A percentile compares a stretch with the other conserved stretches of the same genome.
phyloP scores from a whole-genome alignment of 2,329 filamentous ascomycete species.

The Colletotrichum australisinense region DNA sequence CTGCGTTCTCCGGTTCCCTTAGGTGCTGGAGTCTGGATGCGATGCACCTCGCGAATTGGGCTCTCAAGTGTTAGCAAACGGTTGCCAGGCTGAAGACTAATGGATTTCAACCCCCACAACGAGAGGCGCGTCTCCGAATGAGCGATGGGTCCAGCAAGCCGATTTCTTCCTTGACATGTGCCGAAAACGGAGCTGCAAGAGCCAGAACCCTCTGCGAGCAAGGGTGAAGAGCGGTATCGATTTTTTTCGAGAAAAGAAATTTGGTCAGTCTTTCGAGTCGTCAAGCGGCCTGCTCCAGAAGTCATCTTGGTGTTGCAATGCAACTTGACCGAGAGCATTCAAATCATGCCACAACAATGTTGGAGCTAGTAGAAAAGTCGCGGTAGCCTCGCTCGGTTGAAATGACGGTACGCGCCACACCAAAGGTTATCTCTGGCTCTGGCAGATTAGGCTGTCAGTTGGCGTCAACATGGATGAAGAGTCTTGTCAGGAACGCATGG shows the following conservation, averaged over 20 bases:
- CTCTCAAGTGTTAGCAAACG: conserved; percentile 24
- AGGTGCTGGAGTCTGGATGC: conserved; percentile 5
- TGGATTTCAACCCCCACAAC: conserved; percentile 14
- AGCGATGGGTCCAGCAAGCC: conserved; percentile 19
- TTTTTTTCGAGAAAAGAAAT: neutral
- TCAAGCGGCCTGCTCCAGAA: neutral
- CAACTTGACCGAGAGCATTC: neutral
- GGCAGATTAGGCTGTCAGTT: conserved; percentile 3
- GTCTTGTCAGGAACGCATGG: conserved; percentile 30
- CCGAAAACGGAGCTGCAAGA: conserved; percentile 32
- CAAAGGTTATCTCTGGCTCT: conserved; percentile 1
- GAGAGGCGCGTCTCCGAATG: conserved; percentile 18
- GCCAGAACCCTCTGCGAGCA: conserved; percentile 4
- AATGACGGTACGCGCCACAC: conserved; percentile 7
- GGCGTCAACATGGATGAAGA: neutral
- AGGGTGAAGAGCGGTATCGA: neutral
- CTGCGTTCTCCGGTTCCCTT: conserved; percentile 1
- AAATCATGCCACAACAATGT: conserved; percentile 1
- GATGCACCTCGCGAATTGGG: conserved; percentile 10
- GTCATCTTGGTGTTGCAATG: neutral
- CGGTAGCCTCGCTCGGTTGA: neutral
- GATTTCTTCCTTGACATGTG: conserved; percentile 27
- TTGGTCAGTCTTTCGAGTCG: neutral
- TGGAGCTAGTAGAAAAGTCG: neutral
- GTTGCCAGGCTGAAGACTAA: conserved; percentile 26